A percentile compares a stretch with the other conserved stretches of the same genome.
Evolutionary conservation across 257 asterid species (phyloP).

Genomic region (Solanum paucissectum): DNA sequence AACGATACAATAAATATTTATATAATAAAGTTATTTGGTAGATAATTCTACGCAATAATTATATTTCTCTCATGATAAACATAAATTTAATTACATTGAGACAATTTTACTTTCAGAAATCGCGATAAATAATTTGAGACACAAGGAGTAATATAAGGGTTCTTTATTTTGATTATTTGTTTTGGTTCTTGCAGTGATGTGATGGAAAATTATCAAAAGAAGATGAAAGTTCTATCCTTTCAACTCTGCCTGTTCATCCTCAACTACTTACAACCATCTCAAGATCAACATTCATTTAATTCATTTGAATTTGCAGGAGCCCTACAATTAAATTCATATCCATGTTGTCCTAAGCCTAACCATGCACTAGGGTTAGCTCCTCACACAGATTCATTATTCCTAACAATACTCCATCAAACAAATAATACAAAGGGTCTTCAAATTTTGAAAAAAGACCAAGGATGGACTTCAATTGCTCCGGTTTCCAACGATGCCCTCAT

Average conservation of each 20-base stretch:
- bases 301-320: slow-evolving; percentile 31
- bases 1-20: not conserved
- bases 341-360: not conserved
- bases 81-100: not conserved
- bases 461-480: not conserved
- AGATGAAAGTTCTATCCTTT: not conserved
- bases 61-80: not conserved
- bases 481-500: not conserved
- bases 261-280: not conserved
- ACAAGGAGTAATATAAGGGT: not conserved
- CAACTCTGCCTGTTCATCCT: not conserved
- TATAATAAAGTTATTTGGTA: no score
- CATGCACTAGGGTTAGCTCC: not conserved
- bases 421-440: not conserved
- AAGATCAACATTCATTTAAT: not conserved
- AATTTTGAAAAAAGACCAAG: not conserved
- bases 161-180: not conserved
- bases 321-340: slow-evolving; percentile 29
- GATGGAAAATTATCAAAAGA: not conserved
- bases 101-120: no score
- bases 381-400: not conserved
- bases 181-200: not conserved
- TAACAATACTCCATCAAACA: not conserved
- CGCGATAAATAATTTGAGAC: not conserved
- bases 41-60: no score